A percentile compares a stretch with the other conserved stretches of the same genome.
phyloP scores from a whole-genome alignment of 2,329 filamentous ascomycete genomes.

The Hypoxylon sp. region DNA sequence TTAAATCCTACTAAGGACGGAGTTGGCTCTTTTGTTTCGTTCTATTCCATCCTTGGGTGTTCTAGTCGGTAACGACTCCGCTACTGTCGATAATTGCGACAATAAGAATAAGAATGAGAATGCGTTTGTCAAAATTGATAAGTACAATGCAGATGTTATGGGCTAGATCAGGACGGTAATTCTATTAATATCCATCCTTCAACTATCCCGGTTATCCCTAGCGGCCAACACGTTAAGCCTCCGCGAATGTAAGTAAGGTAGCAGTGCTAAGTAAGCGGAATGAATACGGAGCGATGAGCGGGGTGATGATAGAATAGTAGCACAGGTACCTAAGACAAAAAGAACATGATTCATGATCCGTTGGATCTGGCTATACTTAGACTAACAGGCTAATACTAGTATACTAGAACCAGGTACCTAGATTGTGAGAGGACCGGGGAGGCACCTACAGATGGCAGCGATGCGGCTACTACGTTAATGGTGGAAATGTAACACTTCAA shows the following conservation, averaged over 20 bases:
- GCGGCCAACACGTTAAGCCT: conserved; percentile 15
- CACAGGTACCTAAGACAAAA: conserved; percentile 18
- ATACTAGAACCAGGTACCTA: neutral
- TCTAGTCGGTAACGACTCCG: too few relatives aligned
- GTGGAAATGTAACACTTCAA: conserved; percentile 1
- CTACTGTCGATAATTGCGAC: neutral
- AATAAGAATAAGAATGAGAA: neutral
- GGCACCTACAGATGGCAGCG: neutral
- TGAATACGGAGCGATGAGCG: conserved; percentile 26
- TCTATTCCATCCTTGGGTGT: neutral
- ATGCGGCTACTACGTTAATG: conserved; percentile 1
- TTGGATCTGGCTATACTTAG: neutral
- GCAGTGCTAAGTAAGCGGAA: conserved; percentile 40
- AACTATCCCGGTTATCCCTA: conserved; percentile 11
- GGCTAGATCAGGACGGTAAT: conserved; percentile 15
- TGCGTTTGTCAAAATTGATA: conserved; percentile 1
- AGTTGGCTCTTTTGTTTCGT: conserved; percentile 1
- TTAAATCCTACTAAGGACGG: conserved; percentile 20
- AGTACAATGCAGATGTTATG: conserved; percentile 17
- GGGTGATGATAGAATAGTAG: conserved; percentile 18
- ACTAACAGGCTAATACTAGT: neutral
- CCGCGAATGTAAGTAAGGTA: conserved; percentile 26
- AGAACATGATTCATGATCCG: neutral
- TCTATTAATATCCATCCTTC: conserved; percentile 38
- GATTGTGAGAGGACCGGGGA: neutral